phyloP scores from a whole-genome alignment of 805 yeast genomes.

The Starmerella bombicola region DNA sequence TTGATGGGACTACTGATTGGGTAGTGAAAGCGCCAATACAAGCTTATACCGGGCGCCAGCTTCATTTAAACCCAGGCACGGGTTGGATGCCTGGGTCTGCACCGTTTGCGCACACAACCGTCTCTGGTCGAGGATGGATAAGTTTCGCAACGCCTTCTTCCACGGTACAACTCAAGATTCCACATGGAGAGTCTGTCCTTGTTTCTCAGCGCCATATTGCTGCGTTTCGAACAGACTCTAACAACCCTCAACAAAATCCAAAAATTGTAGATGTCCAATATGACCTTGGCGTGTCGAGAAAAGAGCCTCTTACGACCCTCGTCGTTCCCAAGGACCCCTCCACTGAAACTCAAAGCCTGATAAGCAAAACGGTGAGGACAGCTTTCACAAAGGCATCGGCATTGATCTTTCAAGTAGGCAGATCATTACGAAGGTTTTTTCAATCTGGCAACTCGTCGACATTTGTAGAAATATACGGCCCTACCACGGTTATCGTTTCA shows the following conservation, averaged over 20 bases:
- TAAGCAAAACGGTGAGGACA: not conserved
- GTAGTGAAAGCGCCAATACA: slow-evolving; percentile 32
- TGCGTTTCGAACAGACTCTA: slow-evolving; percentile 31
- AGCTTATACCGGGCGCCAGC: slow-evolving; percentile 36
- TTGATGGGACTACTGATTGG: slow-evolving; percentile 36
- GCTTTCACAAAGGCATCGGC: not conserved
- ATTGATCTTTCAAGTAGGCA: not conserved
- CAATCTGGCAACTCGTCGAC: slow-evolving; percentile 10
- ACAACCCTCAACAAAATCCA: slow-evolving; percentile 9
- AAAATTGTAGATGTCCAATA: slow-evolving; percentile 4
- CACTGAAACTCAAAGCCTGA: not conserved
- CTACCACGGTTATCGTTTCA: slow-evolving; percentile 21
- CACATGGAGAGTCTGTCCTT: slow-evolving; percentile 32
- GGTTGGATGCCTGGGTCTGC: slow-evolving; percentile 20
- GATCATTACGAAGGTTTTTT: slow-evolving; percentile 1
- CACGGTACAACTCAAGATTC: slow-evolving; percentile 31
- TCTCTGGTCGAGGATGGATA: slow-evolving; percentile 36
- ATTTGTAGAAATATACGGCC: slow-evolving; percentile 20
- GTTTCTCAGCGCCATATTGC: slow-evolving; percentile 33
- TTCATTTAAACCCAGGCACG: slow-evolving; percentile 24
- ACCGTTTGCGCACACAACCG: slow-evolving; percentile 27
- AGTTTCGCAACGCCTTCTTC: slow-evolving; percentile 35
- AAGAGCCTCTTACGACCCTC: too few species aligned
- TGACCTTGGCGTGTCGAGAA: slow-evolving; percentile 6
- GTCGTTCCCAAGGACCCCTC: not conserved